A percentile compares a stretch with the other conserved stretches of the same genome.
phyloP scores from a whole-genome alignment of 1,284 basidiomycete genomes.

The Boletus semigastroideus region DNA sequence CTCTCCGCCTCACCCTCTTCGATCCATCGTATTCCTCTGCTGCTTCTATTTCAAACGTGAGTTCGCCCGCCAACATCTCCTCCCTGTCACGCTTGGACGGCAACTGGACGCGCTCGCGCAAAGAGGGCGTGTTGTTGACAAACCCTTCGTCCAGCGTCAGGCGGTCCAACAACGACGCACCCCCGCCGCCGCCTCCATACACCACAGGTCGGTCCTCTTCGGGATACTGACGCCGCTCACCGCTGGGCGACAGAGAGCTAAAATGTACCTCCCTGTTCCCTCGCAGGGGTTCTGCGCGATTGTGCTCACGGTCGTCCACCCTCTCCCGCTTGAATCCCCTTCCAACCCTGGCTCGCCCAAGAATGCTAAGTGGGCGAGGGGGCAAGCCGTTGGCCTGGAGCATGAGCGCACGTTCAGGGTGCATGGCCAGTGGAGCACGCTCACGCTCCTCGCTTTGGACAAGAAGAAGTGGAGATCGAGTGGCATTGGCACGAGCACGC shows the following conservation, averaged over 20 bases:
- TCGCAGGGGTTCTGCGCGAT: slow-evolving; percentile 24
- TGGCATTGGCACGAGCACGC: slow-evolving; percentile 1
- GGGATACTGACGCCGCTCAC: slow-evolving; percentile 17
- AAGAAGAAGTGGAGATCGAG: background rate
- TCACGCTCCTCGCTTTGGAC: slow-evolving; percentile 9
- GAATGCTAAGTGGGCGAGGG: slow-evolving; percentile 24
- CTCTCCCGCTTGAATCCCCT: slow-evolving; percentile 24
- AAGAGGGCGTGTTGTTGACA: slow-evolving; percentile 26
- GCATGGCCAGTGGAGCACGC: slow-evolving; percentile 22
- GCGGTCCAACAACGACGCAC: slow-evolving; percentile 40
- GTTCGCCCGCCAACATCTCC: slow-evolving; percentile 33
- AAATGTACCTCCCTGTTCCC: slow-evolving; percentile 3
- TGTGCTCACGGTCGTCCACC: slow-evolving; percentile 18
- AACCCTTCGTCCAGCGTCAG: slow-evolving; percentile 30
- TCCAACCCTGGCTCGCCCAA: slow-evolving; percentile 13
- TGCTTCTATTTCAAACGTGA: slow-evolving; percentile 15
- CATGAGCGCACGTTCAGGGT: slow-evolving; percentile 34
- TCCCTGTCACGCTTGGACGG: slow-evolving; percentile 40
- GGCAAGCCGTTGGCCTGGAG: slow-evolving; percentile 31
- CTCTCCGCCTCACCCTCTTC: slow-evolving; percentile 25
- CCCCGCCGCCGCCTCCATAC: slow-evolving; percentile 12
- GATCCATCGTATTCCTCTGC: slow-evolving; percentile 28
- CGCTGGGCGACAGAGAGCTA: slow-evolving; percentile 16
- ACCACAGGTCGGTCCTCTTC: slow-evolving; percentile 10
- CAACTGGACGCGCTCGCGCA: slow-evolving; percentile 42